A percentile compares a stretch with the other conserved stretches of the same genome.
These are phyloP conservation scores for Penicillium digitatum DNA, from an alignment of 2,329 filamentous ascomycete species.

Conservation along the genomic window DNA sequence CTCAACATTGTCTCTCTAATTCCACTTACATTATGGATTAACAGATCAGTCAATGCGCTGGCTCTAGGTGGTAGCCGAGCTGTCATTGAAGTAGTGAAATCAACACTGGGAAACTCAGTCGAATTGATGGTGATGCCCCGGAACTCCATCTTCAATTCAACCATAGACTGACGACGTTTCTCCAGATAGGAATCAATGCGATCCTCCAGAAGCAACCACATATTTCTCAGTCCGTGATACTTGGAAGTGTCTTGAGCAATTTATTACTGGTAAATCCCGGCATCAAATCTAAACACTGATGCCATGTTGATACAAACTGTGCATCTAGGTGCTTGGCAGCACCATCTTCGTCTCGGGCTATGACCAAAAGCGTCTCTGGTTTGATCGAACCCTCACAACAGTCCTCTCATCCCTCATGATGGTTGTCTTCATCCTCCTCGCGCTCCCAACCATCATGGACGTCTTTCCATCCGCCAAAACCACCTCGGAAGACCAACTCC, in stretches of 20 bases:
- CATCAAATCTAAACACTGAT: not conserved
- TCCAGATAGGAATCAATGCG: slow-evolving; percentile 57
- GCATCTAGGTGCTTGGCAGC: slow-evolving; percentile 13
- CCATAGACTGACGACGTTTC: not conserved
- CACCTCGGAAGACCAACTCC: slow-evolving; percentile 6
- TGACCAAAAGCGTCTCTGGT: slow-evolving; percentile 15
- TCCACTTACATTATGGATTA: slow-evolving; percentile 71
- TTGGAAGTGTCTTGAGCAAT: slow-evolving; percentile 82
- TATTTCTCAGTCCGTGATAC: slow-evolving; percentile 80
- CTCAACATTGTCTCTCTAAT: slow-evolving; percentile 86
- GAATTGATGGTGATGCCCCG: slow-evolving; percentile 65
- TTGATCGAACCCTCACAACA: slow-evolving; percentile 19
- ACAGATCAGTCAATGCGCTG: slow-evolving; percentile 78
- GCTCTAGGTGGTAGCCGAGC: slow-evolving; percentile 62
- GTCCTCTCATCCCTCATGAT: slow-evolving; percentile 22
- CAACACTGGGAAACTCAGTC: slow-evolving; percentile 79
- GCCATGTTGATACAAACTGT: not conserved
- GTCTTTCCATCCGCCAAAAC: slow-evolving; percentile 14
- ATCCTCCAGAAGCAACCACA: slow-evolving; percentile 64
- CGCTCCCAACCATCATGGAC: slow-evolving; percentile 17
- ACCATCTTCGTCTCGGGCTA: slow-evolving; percentile 15
- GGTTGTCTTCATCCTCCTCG: slow-evolving; percentile 17
- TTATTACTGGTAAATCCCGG: slow-evolving; percentile 60
- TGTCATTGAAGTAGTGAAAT: slow-evolving; percentile 75
- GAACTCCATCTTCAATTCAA: not conserved